These are phyloP conservation scores for Tylopilus sp. DNA, from an alignment of 1,284 basidiomycete genomes.

Conservation along the genomic window DNA sequence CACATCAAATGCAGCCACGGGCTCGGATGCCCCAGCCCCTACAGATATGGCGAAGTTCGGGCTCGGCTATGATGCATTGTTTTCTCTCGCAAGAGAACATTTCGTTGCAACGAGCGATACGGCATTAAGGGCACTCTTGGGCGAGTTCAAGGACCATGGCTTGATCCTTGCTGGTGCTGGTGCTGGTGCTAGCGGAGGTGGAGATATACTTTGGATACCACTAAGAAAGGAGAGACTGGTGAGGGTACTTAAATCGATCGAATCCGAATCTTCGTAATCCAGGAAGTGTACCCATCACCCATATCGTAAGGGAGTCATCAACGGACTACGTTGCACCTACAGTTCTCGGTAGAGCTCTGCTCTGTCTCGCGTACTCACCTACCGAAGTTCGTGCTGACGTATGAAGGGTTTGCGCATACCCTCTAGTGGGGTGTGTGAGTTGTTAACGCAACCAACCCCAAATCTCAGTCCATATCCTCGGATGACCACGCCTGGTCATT, in stretches of 20 bases:
- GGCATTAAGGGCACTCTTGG: slow-evolving; percentile 73
- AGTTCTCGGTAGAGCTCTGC: background rate
- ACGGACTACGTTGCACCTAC: background rate
- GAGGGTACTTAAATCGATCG: slow-evolving; percentile 37
- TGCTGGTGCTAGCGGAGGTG: slow-evolving; percentile 37
- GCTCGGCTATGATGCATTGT: slow-evolving; percentile 61
- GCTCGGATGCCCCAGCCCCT: slow-evolving; percentile 5
- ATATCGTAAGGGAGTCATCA: slow-evolving; percentile 6
- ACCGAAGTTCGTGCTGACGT: background rate
- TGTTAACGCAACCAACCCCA: no score
- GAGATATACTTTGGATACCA: slow-evolving; percentile 79
- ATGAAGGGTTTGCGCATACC: background rate
- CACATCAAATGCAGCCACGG: slow-evolving; percentile 35
- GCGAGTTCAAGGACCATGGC: slow-evolving; percentile 88
- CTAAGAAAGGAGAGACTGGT: slow-evolving; percentile 65
- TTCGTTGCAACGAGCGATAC: slow-evolving; percentile 88
- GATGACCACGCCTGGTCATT: no score
- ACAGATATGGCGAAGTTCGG: slow-evolving; percentile 41
- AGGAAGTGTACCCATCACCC: slow-evolving; percentile 1
- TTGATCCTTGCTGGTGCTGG: slow-evolving; percentile 52
- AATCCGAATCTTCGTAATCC: slow-evolving; percentile 19
- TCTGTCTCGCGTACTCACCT: background rate
- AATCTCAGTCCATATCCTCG: no score
- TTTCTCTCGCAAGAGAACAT: slow-evolving; percentile 64
- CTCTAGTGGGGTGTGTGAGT: background rate